Conservation (phyloP, 164 flowering plant genomes). For the Tetrastigma voinierianum region DNA sequence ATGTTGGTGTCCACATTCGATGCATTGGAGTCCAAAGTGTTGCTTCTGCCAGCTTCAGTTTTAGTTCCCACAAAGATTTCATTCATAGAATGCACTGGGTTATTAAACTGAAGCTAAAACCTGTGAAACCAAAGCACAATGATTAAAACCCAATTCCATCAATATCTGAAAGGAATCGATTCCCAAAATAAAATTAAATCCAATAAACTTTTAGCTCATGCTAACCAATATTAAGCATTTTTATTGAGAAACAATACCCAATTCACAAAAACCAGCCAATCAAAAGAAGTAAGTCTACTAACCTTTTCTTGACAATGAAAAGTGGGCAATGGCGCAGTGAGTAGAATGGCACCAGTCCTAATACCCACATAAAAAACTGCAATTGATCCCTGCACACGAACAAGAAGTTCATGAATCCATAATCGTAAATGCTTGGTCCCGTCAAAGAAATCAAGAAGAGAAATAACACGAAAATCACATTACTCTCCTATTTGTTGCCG, state of each 20-base stretch:
- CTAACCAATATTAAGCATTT: neutral
- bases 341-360: slow-evolving; percentile 47
- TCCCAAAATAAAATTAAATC: too few relatives aligned
- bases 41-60: slow-evolving; percentile 5
- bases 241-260: neutral
- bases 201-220: too few relatives aligned
- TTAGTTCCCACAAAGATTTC: slow-evolving; percentile 15
- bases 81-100: slow-evolving; percentile 27
- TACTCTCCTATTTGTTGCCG: too few relatives aligned
- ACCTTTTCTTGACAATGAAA: slow-evolving; percentile 51
- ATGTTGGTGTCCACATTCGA: slow-evolving; percentile 9
- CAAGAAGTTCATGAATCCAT: neutral
- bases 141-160: neutral
- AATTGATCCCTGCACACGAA: slow-evolving; percentile 34
- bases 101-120: slow-evolving; percentile 33
- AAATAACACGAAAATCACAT: neutral
- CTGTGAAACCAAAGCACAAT: slow-evolving; percentile 24
- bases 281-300: neutral
- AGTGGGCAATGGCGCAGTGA: slow-evolving; percentile 49
- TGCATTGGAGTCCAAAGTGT: slow-evolving; percentile 10
- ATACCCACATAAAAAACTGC: slow-evolving; percentile 32
- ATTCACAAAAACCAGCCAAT: neutral
- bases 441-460: neutral
- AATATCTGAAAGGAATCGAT: neutral
- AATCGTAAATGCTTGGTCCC: neutral